Conservation (phyloP, 2,329 filamentous ascomycete genomes). For the Scytalidium lignicola region DNA sequence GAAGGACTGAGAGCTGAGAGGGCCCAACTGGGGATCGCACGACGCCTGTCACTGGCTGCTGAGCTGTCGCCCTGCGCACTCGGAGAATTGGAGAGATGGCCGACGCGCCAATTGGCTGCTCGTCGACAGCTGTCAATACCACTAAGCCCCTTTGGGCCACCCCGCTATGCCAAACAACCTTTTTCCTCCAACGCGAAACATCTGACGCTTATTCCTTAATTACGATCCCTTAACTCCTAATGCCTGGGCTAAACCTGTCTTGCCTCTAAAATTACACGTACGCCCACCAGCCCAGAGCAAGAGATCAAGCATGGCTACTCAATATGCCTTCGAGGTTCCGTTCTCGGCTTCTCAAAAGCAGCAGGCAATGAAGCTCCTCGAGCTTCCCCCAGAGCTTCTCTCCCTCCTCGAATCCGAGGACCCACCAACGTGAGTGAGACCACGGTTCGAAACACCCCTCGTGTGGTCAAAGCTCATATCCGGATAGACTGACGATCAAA, state of each 20-base stretch:
- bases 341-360: slow-evolving; percentile 45
- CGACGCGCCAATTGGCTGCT: neutral
- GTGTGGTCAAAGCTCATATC: neutral
- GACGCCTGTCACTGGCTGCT: neutral
- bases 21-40: neutral
- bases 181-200: neutral
- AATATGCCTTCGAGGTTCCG: slow-evolving; percentile 38
- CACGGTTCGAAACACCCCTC: neutral
- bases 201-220: neutral
- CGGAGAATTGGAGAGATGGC: neutral
- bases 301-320: slow-evolving; percentile 20
- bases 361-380: slow-evolving; percentile 53
- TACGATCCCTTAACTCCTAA: neutral
- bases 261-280: no score
- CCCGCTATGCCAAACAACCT: neutral
- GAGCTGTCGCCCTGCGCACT: neutral
- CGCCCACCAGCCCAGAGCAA: slow-evolving; percentile 56
- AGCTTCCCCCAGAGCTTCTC: slow-evolving; percentile 55
- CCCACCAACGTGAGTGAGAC: slow-evolving; percentile 44
- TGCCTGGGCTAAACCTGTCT: neutral
- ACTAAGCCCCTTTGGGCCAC: neutral
- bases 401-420: slow-evolving; percentile 48
- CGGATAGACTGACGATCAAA: slow-evolving; percentile 22
- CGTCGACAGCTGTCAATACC: neutral
- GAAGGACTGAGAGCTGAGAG: neutral